Conservation (phyloP, 306 rosid genomes). For the Cercis canadensis region DNA sequence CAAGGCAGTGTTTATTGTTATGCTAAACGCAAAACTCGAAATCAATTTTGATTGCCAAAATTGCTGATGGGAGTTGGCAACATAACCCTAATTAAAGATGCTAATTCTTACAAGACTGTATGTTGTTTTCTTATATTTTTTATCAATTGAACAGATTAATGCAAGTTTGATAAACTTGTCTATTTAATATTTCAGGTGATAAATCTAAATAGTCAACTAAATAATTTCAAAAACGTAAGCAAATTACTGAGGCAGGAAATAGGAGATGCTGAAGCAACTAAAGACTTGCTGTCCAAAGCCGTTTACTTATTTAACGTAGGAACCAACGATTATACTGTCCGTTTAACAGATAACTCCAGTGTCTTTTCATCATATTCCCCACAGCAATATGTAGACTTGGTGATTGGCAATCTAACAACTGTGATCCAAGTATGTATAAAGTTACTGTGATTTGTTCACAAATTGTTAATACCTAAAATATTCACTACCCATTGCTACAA, state of each 20-base stretch:
- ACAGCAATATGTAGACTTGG: slow-evolving; percentile 41
- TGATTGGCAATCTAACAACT: slow-evolving; percentile 53
- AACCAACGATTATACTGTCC: slow-evolving; percentile 42
- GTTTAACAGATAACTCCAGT: neutral
- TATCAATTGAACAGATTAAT: too few species aligned
- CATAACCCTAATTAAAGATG: too few species aligned
- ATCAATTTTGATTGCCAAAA: too few species aligned
- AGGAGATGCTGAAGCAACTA: slow-evolving; percentile 41
- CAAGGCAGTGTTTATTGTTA: too few species aligned
- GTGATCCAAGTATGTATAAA: slow-evolving; percentile 24
- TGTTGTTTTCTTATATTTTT: too few species aligned
- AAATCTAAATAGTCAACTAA: slow-evolving; percentile 52
- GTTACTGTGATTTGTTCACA: too few species aligned
- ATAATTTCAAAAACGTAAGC: slow-evolving; percentile 47
- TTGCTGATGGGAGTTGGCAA: too few species aligned
- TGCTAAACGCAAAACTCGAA: too few species aligned
- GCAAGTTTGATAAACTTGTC: too few species aligned
- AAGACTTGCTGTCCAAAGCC: slow-evolving; percentile 44
- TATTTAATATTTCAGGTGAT: slow-evolving; percentile 33
- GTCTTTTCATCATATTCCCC: slow-evolving; percentile 15
- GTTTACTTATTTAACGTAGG: slow-evolving; percentile 57
- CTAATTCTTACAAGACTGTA: too few species aligned
- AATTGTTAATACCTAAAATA: too few species aligned
- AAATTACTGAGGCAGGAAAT: slow-evolving; percentile 33
- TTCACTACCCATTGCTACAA: too few species aligned